phyloP scores from a whole-genome alignment of 352 stramenopile species.

The Pythium phragmiticola region DNA sequence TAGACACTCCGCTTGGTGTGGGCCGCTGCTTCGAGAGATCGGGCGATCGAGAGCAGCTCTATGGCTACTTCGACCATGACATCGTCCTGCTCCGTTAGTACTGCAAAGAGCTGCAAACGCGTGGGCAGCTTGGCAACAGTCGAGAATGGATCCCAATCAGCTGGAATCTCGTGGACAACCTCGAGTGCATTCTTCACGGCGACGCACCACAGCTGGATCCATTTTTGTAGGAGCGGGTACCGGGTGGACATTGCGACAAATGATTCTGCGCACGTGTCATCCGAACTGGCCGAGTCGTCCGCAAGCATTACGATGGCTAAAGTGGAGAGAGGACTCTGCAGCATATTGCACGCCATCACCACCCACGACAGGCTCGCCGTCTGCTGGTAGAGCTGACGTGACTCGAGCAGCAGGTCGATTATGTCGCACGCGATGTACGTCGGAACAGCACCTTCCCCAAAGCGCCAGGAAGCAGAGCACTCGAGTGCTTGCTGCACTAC shows the following conservation, averaged over 20 bases:
- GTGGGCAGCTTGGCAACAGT: slow-evolving; percentile 20
- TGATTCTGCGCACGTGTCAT: slow-evolving; percentile 20
- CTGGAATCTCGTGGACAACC: not conserved
- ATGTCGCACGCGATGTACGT: slow-evolving; percentile 49
- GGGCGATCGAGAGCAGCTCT: slow-evolving; percentile 34
- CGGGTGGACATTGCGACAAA: slow-evolving; percentile 37
- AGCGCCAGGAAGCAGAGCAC: not conserved
- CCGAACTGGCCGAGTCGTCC: not conserved
- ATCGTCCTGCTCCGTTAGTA: slow-evolving; percentile 71
- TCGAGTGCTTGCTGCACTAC: not conserved
- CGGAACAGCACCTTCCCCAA: slow-evolving; percentile 29
- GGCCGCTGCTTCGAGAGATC: not conserved
- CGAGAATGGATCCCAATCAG: not conserved
- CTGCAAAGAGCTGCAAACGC: slow-evolving; percentile 37
- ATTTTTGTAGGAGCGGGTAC: slow-evolving; percentile 65
- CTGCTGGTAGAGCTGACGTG: slow-evolving; percentile 22
- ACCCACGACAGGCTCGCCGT: not conserved
- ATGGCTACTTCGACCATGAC: slow-evolving; percentile 64
- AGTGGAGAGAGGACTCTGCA: slow-evolving; percentile 7
- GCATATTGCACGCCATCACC: not conserved
- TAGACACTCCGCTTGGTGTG: not conserved
- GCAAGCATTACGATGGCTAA: not conserved
- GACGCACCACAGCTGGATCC: slow-evolving; percentile 42
- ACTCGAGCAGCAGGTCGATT: slow-evolving; percentile 35
- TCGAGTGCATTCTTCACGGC: not conserved